Percentiles rank a stretch among this genome's conserved stretches.
These are phyloP conservation scores for Oleoguttula mirabilis DNA, from an alignment of 495 filamentous ascomycete genomes.

Conservation along the genomic window DNA sequence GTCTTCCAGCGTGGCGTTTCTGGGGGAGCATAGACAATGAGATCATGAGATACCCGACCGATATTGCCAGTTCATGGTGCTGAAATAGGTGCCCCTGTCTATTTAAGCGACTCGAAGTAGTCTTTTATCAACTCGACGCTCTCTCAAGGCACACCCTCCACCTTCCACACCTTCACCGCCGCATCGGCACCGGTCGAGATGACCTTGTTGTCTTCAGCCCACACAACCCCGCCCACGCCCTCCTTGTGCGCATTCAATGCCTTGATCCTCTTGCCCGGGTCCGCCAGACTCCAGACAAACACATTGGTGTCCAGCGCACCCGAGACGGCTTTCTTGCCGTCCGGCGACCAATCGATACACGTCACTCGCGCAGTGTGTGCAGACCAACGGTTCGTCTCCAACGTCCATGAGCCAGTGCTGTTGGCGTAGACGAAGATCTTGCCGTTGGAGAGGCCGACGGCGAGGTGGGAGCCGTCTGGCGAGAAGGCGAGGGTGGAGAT, in stretches of 20 bases:
- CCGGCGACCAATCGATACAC: conserved; percentile 66
- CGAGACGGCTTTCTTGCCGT: conserved; percentile 65
- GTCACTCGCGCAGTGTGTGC: conserved; percentile 83
- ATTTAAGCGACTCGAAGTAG: too few species aligned
- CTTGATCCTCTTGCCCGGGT: conserved; percentile 70
- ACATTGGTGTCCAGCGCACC: conserved; percentile 83
- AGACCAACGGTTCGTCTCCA: conserved; percentile 72
- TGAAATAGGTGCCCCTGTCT: too few species aligned
- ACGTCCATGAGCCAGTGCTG: conserved; percentile 33
- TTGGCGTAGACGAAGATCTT: conserved; percentile 68
- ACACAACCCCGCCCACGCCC: conserved; percentile 77
- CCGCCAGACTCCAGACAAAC: conserved; percentile 77
- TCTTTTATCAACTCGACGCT: too few species aligned
- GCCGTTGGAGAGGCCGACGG: conserved; percentile 70
- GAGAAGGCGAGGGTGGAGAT: conserved; percentile 71
- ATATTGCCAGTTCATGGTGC: too few species aligned
- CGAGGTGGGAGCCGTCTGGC: conserved; percentile 55
- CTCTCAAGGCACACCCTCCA: conserved; percentile 38
- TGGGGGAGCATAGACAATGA: too few species aligned
- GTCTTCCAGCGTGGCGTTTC: too few species aligned
- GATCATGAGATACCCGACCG: too few species aligned
- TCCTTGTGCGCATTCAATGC: conserved; percentile 83
- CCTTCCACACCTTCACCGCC: conserved; percentile 78
- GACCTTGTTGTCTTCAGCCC: conserved; percentile 62
- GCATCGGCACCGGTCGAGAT: conserved; percentile 77